Conservation (phyloP, 306 rosid species). For the Trifolium repens region DNA sequence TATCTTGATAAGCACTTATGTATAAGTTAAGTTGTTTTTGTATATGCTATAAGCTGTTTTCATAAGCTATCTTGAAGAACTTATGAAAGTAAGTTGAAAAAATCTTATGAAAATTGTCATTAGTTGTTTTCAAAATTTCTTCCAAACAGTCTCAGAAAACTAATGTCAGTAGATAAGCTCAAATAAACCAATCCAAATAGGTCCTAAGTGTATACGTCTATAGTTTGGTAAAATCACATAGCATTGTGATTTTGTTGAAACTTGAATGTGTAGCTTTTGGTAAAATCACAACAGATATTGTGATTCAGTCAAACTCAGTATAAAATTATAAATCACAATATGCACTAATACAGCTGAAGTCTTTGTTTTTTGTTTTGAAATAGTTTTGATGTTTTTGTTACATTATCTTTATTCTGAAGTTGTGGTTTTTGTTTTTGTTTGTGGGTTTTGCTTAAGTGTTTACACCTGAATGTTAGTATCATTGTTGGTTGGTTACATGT, state of each 20-base stretch:
- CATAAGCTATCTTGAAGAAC: too few species aligned
- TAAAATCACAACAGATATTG: not conserved
- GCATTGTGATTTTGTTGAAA: not conserved
- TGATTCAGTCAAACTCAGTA: not conserved
- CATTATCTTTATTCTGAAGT: too few species aligned
- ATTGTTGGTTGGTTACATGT: not conserved
- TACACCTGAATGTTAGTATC: not conserved
- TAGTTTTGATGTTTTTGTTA: slow-evolving; percentile 7
- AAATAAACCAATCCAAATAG: too few species aligned
- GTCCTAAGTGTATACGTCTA: not conserved
- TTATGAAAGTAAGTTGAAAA: too few species aligned
- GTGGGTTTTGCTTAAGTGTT: not conserved
- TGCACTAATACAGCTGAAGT: not conserved
- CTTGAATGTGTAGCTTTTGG: not conserved
- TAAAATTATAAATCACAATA: not conserved
- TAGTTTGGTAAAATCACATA: not conserved
- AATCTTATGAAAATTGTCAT: too few species aligned
- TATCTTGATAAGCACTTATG: too few species aligned
- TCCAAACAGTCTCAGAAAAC: too few species aligned
- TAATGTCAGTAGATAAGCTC: too few species aligned
- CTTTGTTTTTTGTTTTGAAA: not conserved
- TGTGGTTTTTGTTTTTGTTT: not conserved
- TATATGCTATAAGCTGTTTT: too few species aligned
- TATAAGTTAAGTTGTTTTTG: too few species aligned
- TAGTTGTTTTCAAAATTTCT: too few species aligned